phyloP scores from a whole-genome alignment of 495 filamentous ascomycete species.

The Schizothecium vesticola region DNA sequence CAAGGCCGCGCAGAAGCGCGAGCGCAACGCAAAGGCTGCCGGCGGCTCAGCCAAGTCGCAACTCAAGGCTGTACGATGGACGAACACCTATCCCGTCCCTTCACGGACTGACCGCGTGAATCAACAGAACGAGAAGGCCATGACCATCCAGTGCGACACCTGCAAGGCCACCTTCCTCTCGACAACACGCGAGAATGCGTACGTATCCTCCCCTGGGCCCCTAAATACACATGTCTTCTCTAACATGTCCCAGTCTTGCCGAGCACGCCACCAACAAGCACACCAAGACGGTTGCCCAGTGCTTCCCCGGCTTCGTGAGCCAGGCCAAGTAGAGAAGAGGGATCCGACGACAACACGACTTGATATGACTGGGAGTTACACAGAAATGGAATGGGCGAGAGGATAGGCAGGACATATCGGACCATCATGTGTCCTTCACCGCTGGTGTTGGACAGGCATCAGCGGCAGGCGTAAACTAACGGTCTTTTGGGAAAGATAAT shows the following conservation, averaged over 20 bases:
- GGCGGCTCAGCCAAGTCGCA: conserved; percentile 46
- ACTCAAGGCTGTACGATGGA: conserved; percentile 45
- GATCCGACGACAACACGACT: not conserved
- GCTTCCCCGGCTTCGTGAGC: conserved; percentile 45
- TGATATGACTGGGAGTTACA: conserved; percentile 3
- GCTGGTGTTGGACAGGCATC: conserved; percentile 4
- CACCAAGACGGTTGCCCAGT: conserved; percentile 45
- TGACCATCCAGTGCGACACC: conserved; percentile 51
- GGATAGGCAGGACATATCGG: not conserved
- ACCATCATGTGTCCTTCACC: not conserved
- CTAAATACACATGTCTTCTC: not conserved
- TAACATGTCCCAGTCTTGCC: conserved; percentile 35
- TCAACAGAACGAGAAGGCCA: conserved; percentile 45
- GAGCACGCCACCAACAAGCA: conserved; percentile 54
- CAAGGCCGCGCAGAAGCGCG: conserved; percentile 55
- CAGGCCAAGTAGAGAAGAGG: conserved; percentile 12
- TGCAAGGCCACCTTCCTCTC: conserved; percentile 55
- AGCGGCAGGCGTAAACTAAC: conserved; percentile 13
- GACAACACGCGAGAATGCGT: conserved; percentile 50
- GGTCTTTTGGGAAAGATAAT: conserved; percentile 1
- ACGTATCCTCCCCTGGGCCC: conserved; percentile 21
- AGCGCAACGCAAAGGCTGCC: conserved; percentile 47
- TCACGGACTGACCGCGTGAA: conserved; percentile 1
- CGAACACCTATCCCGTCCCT: not conserved
- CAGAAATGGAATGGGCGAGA: conserved; percentile 3